Evolutionary conservation across 1,139 yeast species (phyloP).

Genomic region (Debaryomyces udenii): DNA sequence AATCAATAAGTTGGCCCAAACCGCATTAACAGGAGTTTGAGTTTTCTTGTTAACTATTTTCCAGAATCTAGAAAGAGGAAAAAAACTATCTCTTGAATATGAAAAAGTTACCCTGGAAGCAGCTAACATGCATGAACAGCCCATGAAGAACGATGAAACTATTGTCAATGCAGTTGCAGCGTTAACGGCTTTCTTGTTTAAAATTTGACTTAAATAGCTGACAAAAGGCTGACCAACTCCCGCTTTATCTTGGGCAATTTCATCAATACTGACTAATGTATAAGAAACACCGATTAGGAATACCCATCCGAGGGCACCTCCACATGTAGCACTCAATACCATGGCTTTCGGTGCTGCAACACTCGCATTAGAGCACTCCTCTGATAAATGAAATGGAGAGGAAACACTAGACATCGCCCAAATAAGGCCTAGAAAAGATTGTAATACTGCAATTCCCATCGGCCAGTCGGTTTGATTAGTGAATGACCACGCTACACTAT

Average conservation of each 20-base stretch:
- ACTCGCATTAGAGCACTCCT: slow-evolving; percentile 68
- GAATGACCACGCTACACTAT: slow-evolving; percentile 58
- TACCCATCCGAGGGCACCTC: slow-evolving; percentile 64
- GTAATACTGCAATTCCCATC: slow-evolving; percentile 59
- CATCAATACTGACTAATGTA: slow-evolving; percentile 56
- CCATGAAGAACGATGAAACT: slow-evolving; percentile 66
- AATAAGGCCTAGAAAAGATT: slow-evolving; percentile 65
- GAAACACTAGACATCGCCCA: slow-evolving; percentile 83
- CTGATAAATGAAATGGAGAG: slow-evolving; percentile 73
- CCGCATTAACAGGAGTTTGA: slow-evolving; percentile 70
- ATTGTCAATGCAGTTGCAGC: slow-evolving; percentile 62
- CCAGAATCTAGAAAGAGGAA: slow-evolving; percentile 61
- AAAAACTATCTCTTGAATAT: slow-evolving; percentile 70
- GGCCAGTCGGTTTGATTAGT: slow-evolving; percentile 71
- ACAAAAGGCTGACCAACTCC: slow-evolving; percentile 71
- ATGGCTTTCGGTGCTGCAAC: slow-evolving; percentile 69
- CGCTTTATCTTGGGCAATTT: slow-evolving; percentile 51
- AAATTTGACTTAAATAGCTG: slow-evolving; percentile 55
- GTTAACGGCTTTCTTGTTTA: slow-evolving; percentile 47
- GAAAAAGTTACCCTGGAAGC: slow-evolving; percentile 72
- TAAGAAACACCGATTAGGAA: slow-evolving; percentile 69
- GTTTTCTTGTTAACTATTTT: slow-evolving; percentile 56
- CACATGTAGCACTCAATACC: slow-evolving; percentile 61
- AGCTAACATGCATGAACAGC: slow-evolving; percentile 69
- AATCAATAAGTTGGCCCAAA: slow-evolving; percentile 60